These are phyloP conservation scores for Beauveria australis DNA, from an alignment of 2,329 filamentous ascomycete genomes.

Conservation along the genomic window DNA sequence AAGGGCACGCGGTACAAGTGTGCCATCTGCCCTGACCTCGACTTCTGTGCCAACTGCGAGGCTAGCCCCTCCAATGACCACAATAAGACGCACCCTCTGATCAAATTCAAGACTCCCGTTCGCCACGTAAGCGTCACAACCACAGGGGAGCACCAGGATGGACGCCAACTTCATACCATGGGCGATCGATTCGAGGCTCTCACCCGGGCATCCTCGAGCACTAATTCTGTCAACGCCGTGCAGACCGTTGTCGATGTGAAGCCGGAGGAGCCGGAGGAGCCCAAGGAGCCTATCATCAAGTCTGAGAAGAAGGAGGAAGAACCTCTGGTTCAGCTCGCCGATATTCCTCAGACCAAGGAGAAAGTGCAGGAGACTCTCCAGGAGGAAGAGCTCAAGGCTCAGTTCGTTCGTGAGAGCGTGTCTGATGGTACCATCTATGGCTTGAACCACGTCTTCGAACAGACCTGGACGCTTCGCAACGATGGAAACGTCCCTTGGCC, in stretches of 20 bases:
- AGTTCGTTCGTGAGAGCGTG: conserved; percentile 72
- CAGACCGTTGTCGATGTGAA: conserved; percentile 68
- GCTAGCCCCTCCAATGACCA: conserved; percentile 75
- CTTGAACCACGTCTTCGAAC: conserved; percentile 68
- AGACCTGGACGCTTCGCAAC: conserved; percentile 89
- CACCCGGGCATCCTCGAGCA: conserved; percentile 37
- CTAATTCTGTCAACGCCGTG: conserved; percentile 41
- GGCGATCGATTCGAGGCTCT: conserved; percentile 50
- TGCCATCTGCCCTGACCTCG: conserved; percentile 85
- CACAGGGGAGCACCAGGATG: conserved; percentile 64
- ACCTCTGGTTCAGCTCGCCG: conserved; percentile 1
- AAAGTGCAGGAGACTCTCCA: conserved; percentile 20
- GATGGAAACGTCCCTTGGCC: conserved; percentile 76
- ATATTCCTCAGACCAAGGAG: conserved; percentile 13
- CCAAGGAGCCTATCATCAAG: conserved; percentile 15
- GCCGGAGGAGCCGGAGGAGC: conserved; percentile 53
- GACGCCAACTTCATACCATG: conserved; percentile 57
- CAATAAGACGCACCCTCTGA: conserved; percentile 91
- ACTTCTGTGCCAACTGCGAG: conserved; percentile 94
- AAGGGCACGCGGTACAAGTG: conserved; percentile 91
- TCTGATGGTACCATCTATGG: conserved; percentile 66
- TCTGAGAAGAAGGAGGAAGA: conserved; percentile 16
- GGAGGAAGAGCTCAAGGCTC: conserved; percentile 35
- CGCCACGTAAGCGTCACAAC: conserved; percentile 83
- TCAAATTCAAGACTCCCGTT: conserved; percentile 94